Base-by-base conservation (phyloP, 306 rosid species). In the Ziziphus jujuba region DNA sequence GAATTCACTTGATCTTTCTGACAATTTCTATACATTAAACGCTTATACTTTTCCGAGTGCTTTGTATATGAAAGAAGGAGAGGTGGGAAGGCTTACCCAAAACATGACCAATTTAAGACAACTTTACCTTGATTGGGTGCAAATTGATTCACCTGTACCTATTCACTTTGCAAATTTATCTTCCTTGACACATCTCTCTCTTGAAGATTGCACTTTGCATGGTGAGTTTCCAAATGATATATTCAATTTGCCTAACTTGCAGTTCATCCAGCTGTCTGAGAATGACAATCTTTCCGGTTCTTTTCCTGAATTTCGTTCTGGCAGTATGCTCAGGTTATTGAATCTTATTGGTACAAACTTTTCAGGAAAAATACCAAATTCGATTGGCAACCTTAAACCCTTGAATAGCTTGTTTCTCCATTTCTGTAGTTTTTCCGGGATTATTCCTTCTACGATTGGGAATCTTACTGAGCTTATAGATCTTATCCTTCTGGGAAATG, bases 41-140 rank as follows among this genome's bases (percentile, higher is more conserved):
- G n/a, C n/a, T n/a, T n/a, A n/a, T n/a, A n/a, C n/a, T n/a, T n/a
- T n/a, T n/a, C n/a, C 10, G 1, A 11, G 43, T 2, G 11, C n/a
- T n/a, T n/a, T n/a, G n/a, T n/a, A n/a, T n/a, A n/a, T n/a, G n/a
- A n/a, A 3, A 9, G 50, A n/a, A n/a, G n/a, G n/a, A n/a, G 14
- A 40, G 45, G 0, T 58, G 21, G 9, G 12, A 58, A 28, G 22
- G 19, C 24, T 34, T 58, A 5, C 20, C 3, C 24, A 34, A 33
- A 58, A 58, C 63, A 33, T 58, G 47, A 58, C 63, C 7, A 58
- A 58, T 21, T 28, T 58, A 17, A 58, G 62, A 31, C 21, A 58
- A 9, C 44, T 58, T 31, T 13, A 58, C 40, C 40, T 58, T 11
- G 15, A 33, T 11, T 36, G 20, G 16, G 43, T 58, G 14, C 31